Evolutionary conservation across 306 rosid genomes (phyloP).

Genomic region (Rosa lucieae): DNA sequence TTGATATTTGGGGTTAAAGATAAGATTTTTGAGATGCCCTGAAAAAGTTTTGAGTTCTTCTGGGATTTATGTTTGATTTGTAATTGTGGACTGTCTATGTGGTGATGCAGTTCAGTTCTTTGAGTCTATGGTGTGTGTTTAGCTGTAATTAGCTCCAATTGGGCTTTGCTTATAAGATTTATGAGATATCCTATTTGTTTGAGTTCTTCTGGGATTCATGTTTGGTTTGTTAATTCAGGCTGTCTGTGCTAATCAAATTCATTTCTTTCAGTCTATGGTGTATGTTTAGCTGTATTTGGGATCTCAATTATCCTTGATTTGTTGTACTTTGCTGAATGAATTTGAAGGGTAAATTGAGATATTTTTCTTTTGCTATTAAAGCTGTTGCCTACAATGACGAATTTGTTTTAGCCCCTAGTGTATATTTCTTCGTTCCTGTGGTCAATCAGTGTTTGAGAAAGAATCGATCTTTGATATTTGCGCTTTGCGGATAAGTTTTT

Average conservation of each 20-base stretch:
- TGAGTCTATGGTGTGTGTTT: not conserved
- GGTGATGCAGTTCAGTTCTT: not conserved
- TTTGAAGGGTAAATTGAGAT: not conserved
- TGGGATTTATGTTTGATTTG: not conserved
- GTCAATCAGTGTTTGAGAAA: not conserved
- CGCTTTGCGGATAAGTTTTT: not conserved
- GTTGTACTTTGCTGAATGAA: not conserved
- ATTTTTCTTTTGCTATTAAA: not conserved
- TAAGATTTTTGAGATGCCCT: not conserved
- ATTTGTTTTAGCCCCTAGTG: not conserved
- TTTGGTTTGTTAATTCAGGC: not conserved
- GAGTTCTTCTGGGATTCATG: constrained; percentile 10
- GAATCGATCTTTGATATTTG: constrained; percentile 14
- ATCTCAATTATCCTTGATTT: not conserved
- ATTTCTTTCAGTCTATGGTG: not conserved
- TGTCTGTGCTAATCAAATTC: not conserved
- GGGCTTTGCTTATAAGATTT: not conserved
- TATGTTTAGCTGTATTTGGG: not conserved
- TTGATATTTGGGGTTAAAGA: not conserved
- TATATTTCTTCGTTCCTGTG: not conserved
- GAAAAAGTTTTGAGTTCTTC: not conserved
- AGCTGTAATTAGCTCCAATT: not conserved
- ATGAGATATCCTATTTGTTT: not conserved
- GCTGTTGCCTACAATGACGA: not conserved
- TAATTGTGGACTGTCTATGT: not conserved